These are phyloP conservation scores for Cryptococcus neoformans DNA, from an alignment of 1,284 basidiomycete genomes.

Conservation along the genomic window DNA sequence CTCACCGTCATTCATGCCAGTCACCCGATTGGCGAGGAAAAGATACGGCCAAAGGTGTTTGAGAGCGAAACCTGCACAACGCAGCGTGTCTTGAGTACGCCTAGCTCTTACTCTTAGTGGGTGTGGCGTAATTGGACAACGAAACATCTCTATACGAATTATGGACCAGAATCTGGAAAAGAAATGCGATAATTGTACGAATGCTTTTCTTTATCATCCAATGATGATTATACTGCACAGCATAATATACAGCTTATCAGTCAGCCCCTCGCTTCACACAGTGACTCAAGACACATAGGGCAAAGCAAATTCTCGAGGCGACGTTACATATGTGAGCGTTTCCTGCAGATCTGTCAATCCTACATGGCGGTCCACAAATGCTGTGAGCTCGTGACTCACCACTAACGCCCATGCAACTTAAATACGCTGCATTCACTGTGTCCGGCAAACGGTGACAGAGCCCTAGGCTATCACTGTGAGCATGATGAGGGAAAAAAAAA, in stretches of 20 bases:
- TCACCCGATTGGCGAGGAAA: background rate
- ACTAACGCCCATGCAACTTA: conserved; percentile 32
- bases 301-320: conserved; percentile 12
- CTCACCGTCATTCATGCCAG: background rate
- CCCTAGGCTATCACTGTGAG: too few relatives aligned
- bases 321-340: conserved; percentile 13
- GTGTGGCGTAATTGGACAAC: conserved; percentile 4
- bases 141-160: background rate
- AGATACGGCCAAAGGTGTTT: conserved; percentile 2
- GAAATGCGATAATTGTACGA: too few relatives aligned
- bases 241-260: background rate
- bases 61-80: background rate
- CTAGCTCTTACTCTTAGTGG: conserved; percentile 2
- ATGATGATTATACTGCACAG: background rate
- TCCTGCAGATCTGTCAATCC: conserved; percentile 1
- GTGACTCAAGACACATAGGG: conserved; percentile 6
- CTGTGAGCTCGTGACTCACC: conserved; percentile 13
- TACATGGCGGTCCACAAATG: too few relatives aligned
- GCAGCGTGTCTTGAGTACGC: conserved; percentile 6
- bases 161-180: too few relatives aligned
- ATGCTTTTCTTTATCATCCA: too few relatives aligned
- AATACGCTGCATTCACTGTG: conserved; percentile 9
- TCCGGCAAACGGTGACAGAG: too few relatives aligned
- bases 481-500: too few relatives aligned
- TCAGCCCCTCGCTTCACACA: background rate